Conservation (phyloP, 768 basidiomycete species). For the Leccinum sublutescens region DNA sequence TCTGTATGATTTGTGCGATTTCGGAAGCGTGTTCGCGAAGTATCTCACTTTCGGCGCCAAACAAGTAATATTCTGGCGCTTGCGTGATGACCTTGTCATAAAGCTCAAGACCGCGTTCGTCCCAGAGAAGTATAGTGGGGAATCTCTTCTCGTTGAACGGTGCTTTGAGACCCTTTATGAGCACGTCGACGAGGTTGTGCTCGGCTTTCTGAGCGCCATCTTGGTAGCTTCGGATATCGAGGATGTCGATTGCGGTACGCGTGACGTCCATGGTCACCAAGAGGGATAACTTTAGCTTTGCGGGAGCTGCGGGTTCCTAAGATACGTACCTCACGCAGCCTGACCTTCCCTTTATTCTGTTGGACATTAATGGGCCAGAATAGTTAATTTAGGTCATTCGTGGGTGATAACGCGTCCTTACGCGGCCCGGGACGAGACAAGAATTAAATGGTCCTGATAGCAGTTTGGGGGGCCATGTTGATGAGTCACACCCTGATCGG, state of each 20-base stretch:
- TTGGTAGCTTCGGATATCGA: constrained; percentile 23
- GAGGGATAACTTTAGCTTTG: neutral
- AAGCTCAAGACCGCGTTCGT: constrained; percentile 80
- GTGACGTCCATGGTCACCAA: constrained; percentile 18
- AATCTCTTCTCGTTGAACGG: constrained; percentile 58
- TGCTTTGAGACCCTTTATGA: constrained; percentile 54
- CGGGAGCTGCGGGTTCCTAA: neutral
- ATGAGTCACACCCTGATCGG: too few species aligned
- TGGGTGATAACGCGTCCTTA: too few species aligned
- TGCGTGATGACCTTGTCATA: constrained; percentile 84
- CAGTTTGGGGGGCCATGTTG: too few species aligned
- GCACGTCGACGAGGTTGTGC: constrained; percentile 43
- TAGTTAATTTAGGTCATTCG: too few species aligned
- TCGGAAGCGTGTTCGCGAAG: constrained; percentile 69
- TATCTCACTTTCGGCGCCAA: constrained; percentile 83
- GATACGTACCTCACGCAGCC: neutral
- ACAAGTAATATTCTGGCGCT: constrained; percentile 86
- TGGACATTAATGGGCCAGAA: too few species aligned
- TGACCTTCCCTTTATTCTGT: neutral
- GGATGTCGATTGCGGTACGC: constrained; percentile 15
- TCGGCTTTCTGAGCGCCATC: neutral
- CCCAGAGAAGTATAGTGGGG: constrained; percentile 86
- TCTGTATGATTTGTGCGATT: constrained; percentile 73
- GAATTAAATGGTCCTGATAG: too few species aligned
- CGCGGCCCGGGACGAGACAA: too few species aligned